phyloP scores from a whole-genome alignment of 2,329 filamentous ascomycete genomes.

The Coniochaeta sp. region DNA sequence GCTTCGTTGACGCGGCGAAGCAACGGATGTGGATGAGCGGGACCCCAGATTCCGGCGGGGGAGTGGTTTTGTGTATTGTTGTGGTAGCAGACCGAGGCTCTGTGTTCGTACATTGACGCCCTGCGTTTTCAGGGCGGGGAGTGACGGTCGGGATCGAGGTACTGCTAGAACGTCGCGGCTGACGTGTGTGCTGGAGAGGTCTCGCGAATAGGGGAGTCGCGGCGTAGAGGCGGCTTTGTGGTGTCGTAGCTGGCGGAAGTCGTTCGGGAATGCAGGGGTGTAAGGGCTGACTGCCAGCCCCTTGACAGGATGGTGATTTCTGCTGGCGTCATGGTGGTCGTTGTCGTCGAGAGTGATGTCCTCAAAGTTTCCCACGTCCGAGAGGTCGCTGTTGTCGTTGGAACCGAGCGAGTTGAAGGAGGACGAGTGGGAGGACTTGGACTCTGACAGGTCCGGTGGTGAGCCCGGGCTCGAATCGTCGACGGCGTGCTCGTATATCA shows the following conservation, averaged over 20 bases:
- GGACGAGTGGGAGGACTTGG: conserved; percentile 86
- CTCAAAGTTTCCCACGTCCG: conserved; percentile 80
- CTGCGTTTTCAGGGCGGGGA: conserved; percentile 38
- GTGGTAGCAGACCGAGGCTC: conserved; percentile 27
- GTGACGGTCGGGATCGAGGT: conserved; percentile 31
- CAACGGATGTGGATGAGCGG: conserved; percentile 32
- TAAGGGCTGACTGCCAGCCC: conserved; percentile 36
- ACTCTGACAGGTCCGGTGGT: conserved; percentile 70
- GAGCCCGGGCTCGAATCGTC: conserved; percentile 50
- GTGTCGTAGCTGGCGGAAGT: conserved; percentile 27
- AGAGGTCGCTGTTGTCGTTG: conserved; percentile 62
- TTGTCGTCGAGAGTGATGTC: conserved; percentile 85
- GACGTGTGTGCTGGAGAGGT: conserved; percentile 21
- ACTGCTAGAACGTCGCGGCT: conserved; percentile 24
- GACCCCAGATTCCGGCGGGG: conserved; percentile 26
- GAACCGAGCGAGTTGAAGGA: conserved; percentile 76
- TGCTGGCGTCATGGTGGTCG: conserved; percentile 29
- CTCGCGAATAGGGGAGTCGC: conserved; percentile 22
- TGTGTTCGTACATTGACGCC: conserved; percentile 44
- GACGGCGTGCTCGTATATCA: conserved; percentile 30
- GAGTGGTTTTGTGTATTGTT: conserved; percentile 21
- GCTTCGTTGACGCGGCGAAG: conserved; percentile 38
- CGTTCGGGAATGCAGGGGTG: conserved; percentile 31
- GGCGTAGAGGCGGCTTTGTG: conserved; percentile 17
- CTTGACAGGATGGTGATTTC: conserved; percentile 28